Percentiles rank a stretch among this genome's conserved stretches.
Evolutionary conservation across 108 stramenopile genomes (phyloP).

Genomic region (Ochromonas danica): DNA sequence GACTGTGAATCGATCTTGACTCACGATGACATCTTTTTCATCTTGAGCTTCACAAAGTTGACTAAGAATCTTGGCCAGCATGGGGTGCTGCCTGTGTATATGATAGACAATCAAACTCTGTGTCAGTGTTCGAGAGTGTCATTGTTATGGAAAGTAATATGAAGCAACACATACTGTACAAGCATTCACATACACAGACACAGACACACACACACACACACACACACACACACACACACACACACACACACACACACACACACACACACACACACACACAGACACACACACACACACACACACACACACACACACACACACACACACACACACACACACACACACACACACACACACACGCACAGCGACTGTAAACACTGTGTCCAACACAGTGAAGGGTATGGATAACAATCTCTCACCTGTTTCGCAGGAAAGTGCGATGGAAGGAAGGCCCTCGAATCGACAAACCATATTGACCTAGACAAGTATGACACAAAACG

Average conservation of each 20-base stretch:
- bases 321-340: too few species aligned
- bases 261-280: too few species aligned
- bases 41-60: neutral
- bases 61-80: neutral
- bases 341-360: too few species aligned
- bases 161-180: too few species aligned
- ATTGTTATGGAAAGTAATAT: neutral
- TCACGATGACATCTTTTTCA: conserved; percentile 10
- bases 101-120: neutral
- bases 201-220: too few species aligned
- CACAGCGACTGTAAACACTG: too few species aligned
- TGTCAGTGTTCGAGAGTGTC: neutral
- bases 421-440: neutral
- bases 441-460: conserved; percentile 18
- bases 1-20: conserved; percentile 24
- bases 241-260: too few species aligned
- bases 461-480: conserved; percentile 22
- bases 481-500: neutral
- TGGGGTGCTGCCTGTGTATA: neutral
- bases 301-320: too few species aligned
- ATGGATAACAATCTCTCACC: neutral
- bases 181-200: too few species aligned
- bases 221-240: too few species aligned
- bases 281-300: too few species aligned
- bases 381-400: too few species aligned